phyloP scores from a whole-genome alignment of 371 early-diverging fungal genomes.

The Polyrhizophydium stewartii region DNA sequence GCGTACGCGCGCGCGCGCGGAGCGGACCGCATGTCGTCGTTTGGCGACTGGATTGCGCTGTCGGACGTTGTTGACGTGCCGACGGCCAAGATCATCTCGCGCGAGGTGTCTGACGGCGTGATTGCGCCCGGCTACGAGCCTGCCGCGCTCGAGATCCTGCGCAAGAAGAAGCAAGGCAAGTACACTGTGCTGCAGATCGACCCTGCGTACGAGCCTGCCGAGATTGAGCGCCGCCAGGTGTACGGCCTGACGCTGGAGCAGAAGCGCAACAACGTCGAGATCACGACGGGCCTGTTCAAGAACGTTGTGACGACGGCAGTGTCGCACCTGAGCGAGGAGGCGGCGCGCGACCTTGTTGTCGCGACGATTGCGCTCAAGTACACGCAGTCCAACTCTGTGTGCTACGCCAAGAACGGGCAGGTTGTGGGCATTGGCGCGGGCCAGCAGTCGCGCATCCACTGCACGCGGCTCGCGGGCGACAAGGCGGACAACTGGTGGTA shows the following conservation, averaged over 20 bases:
- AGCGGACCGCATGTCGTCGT: slow-evolving; percentile 97
- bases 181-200: slow-evolving; percentile 94
- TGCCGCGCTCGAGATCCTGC: slow-evolving; percentile 85
- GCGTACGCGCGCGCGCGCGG: slow-evolving; percentile 58
- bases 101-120: slow-evolving; percentile 94
- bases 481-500: slow-evolving; percentile 98
- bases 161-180: slow-evolving; percentile 95
- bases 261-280: slow-evolving; percentile 79
- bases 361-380: slow-evolving; percentile 97
- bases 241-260: slow-evolving; percentile 90
- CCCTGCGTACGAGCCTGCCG: slow-evolving; percentile 78
- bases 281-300: slow-evolving; percentile 67
- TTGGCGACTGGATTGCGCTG: slow-evolving; percentile 96
- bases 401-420: slow-evolving; percentile 97
- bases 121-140: slow-evolving; percentile 89
- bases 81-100: slow-evolving; percentile 92
- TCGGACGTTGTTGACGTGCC: slow-evolving; percentile 83
- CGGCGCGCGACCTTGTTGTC: slow-evolving; percentile 83
- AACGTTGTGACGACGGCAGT: slow-evolving; percentile 82
- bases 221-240: slow-evolving; percentile 86
- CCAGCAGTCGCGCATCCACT: slow-evolving; percentile 97
- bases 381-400: slow-evolving; percentile 97
- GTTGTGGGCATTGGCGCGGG: slow-evolving; percentile 98
- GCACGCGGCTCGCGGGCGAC: slow-evolving; percentile 96
- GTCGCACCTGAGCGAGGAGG: slow-evolving; percentile 63